A percentile compares a stretch with the other conserved stretches of the same genome.
Evolutionary conservation across 371 early-diverging fungal genomes (phyloP).

Genomic region (Saksenaea vasiformis): DNA sequence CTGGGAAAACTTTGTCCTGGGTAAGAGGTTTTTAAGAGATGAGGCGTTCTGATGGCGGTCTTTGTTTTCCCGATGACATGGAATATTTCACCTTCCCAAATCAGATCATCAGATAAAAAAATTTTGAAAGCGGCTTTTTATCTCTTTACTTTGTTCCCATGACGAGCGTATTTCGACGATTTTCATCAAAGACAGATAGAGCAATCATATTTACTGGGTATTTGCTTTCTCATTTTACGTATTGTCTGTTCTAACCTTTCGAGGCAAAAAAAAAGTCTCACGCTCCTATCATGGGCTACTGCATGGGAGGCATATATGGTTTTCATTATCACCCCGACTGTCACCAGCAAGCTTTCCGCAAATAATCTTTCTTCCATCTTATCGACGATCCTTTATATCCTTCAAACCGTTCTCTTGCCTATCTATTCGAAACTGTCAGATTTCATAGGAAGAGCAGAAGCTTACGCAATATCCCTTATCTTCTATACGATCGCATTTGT

Average conservation of each 20-base stretch:
- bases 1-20: no score
- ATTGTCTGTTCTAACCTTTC: not conserved
- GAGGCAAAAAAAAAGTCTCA: not conserved
- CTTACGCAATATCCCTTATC: constrained; percentile 16
- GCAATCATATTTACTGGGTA: not conserved
- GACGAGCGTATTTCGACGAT: not conserved
- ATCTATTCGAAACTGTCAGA: constrained; percentile 34
- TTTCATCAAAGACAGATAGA: not conserved
- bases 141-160: not conserved
- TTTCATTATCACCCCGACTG: constrained; percentile 7
- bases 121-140: not conserved
- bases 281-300: constrained; percentile 1
- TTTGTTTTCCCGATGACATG: no score
- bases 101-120: constrained; percentile 1
- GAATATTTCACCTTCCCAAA: no score
- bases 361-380: constrained; percentile 19
- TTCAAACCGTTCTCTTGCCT: constrained; percentile 25
- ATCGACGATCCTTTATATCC: constrained; percentile 14
- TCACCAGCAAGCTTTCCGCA: constrained; percentile 8
- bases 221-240: not conserved
- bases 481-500: constrained; percentile 19
- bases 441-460: constrained; percentile 25
- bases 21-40: no score
- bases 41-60: no score
- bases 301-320: constrained; percentile 20